phyloP scores from a whole-genome alignment of 768 basidiomycete genomes.

The Podaxis sp. region DNA sequence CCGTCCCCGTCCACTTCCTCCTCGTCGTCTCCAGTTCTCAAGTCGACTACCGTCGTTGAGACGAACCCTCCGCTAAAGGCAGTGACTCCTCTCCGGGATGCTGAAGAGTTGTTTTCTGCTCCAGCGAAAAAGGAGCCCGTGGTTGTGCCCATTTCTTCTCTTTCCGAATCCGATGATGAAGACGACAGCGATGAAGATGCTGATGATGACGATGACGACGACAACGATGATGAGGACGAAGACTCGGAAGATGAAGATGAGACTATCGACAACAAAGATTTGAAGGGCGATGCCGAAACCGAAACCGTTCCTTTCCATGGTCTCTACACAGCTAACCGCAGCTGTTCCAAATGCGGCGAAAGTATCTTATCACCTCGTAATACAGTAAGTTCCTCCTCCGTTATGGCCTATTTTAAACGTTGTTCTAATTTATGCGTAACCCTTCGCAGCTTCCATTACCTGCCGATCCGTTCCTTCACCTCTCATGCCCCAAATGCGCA shows the following conservation, averaged over 20 bases:
- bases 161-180: constrained; percentile 14
- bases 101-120: constrained; percentile 12
- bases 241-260: not conserved
- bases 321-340: constrained; percentile 25
- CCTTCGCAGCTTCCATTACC: constrained; percentile 16
- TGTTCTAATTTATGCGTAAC: not conserved
- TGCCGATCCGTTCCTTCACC: constrained; percentile 25
- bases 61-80: not conserved
- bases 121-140: not conserved
- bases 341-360: constrained; percentile 28
- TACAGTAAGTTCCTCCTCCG: constrained; percentile 21
- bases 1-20: constrained; percentile 1
- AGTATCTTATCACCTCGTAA: constrained; percentile 22
- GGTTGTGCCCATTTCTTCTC: constrained; percentile 11
- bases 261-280: not conserved
- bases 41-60: not conserved
- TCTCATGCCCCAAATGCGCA: constrained; percentile 27
- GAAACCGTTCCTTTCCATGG: constrained; percentile 14
- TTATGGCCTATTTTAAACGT: not conserved
- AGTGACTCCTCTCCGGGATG: not conserved
- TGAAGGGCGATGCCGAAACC: not conserved
- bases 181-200: not conserved
- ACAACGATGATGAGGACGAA: not conserved
- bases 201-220: not conserved
- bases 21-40: not conserved